Evolutionary conservation across 2,329 filamentous ascomycete species (phyloP).

Genomic region (Dactylellina cionopaga): DNA sequence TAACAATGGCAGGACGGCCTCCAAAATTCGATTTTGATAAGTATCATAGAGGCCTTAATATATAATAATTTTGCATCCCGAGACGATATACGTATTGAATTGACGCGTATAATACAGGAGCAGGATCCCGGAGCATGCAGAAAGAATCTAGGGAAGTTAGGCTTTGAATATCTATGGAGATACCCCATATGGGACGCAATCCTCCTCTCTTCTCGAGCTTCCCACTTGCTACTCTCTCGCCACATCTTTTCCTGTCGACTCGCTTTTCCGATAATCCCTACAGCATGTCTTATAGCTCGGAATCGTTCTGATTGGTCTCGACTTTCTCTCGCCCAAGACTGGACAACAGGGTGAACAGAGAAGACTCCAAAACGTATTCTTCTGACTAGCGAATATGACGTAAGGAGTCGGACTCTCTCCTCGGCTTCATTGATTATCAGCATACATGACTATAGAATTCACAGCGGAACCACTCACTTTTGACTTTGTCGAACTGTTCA

Average conservation of each 20-base stretch:
- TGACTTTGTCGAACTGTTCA: not conserved
- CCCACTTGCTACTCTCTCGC: slow-evolving; percentile 1
- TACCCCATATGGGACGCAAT: not conserved
- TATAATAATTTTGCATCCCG: no score
- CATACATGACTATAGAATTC: slow-evolving; percentile 23
- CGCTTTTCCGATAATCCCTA: not conserved
- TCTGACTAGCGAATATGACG: no score
- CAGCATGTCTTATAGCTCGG: not conserved
- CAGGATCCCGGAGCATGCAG: no score
- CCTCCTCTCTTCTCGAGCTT: not conserved
- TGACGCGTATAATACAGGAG: no score
- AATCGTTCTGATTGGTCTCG: not conserved
- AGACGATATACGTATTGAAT: no score
- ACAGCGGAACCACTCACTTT: slow-evolving; percentile 2
- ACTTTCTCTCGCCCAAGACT: no score
- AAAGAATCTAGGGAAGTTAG: no score
- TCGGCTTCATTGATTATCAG: slow-evolving; percentile 9
- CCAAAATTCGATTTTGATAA: no score
- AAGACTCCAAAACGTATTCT: no score
- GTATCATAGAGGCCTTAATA: no score
- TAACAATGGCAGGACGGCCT: no score
- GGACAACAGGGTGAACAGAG: no score
- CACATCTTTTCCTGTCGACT: not conserved
- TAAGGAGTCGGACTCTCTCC: not conserved
- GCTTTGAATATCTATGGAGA: not conserved